These are phyloP conservation scores for Karstenula rhodostoma DNA, from an alignment of 2,329 filamentous ascomycete species.

Conservation along the genomic window DNA sequence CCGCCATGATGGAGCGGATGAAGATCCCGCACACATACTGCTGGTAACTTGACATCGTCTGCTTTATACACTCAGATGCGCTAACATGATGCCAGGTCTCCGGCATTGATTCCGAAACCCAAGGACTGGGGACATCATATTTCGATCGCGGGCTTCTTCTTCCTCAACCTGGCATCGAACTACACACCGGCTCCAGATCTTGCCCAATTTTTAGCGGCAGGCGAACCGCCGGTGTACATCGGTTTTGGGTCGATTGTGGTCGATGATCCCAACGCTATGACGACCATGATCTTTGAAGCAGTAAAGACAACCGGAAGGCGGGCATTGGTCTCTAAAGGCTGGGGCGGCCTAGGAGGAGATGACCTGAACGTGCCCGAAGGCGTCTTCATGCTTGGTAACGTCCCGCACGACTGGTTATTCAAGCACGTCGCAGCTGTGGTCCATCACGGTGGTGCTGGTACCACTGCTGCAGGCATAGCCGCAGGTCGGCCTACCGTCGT, in stretches of 20 bases:
- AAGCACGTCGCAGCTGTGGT: constrained; percentile 81
- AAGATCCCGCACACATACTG: constrained; percentile 89
- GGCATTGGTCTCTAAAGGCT: constrained; percentile 85
- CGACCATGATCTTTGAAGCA: constrained; percentile 52
- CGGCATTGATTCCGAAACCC: constrained; percentile 56
- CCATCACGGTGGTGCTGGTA: constrained; percentile 88
- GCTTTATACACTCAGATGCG: not conserved
- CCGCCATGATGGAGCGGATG: constrained; percentile 78
- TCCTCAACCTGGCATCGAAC: constrained; percentile 49
- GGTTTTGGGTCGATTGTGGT: constrained; percentile 54
- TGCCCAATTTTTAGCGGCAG: constrained; percentile 49
- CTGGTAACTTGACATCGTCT: constrained; percentile 62
- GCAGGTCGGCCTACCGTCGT: constrained; percentile 82
- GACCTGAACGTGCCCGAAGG: constrained; percentile 70
- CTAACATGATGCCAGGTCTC: constrained; percentile 39
- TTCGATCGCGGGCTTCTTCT: constrained; percentile 52
- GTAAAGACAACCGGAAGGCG: constrained; percentile 69
- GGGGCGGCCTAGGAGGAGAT: constrained; percentile 83
- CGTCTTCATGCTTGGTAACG: constrained; percentile 84
- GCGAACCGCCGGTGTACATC: constrained; percentile 53
- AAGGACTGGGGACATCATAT: constrained; percentile 55
- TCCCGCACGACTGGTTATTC: constrained; percentile 90
- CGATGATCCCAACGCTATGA: constrained; percentile 53
- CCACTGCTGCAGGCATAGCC: constrained; percentile 85
- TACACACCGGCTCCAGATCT: constrained; percentile 51